These are phyloP conservation scores for Austroboletus eburneus DNA, from an alignment of 768 basidiomycete genomes.

Conservation along the genomic window DNA sequence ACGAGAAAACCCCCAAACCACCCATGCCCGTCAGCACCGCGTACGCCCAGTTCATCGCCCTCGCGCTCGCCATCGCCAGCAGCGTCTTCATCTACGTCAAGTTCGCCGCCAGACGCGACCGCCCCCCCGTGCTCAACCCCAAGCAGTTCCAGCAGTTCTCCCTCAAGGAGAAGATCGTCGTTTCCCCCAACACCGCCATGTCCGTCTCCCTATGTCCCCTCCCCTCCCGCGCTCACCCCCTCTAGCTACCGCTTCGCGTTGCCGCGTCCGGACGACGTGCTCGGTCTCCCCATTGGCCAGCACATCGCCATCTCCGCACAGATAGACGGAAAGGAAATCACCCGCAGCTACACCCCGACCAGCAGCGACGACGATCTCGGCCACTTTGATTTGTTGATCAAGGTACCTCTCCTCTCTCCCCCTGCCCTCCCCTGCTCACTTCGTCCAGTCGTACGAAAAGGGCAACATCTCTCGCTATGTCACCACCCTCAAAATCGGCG, in stretches of 20 bases:
- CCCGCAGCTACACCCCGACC: constrained; percentile 93
- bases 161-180: constrained; percentile 70
- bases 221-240: not conserved
- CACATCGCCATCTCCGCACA: constrained; percentile 91
- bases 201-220: constrained; percentile 47
- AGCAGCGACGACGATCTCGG: constrained; percentile 91
- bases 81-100: constrained; percentile 52
- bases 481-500: constrained; percentile 76
- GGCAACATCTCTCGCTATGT: constrained; percentile 95
- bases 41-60: constrained; percentile 44
- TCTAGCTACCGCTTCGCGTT: constrained; percentile 88
- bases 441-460: constrained; percentile 81
- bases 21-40: constrained; percentile 15
- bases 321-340: constrained; percentile 86
- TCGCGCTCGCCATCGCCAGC: constrained; percentile 48
- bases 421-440: not conserved
- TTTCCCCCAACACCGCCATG: constrained; percentile 97
- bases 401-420: constrained; percentile 47
- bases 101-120: constrained; percentile 49
- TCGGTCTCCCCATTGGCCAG: constrained; percentile 95
- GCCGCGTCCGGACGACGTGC: constrained; percentile 65
- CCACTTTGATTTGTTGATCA: constrained; percentile 94
- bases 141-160: constrained; percentile 79
- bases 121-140: constrained; percentile 70
- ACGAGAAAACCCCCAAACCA: not conserved